These are phyloP conservation scores for Solanum bukasovii DNA, from an alignment of 257 asterid species.

Conservation along the genomic window DNA sequence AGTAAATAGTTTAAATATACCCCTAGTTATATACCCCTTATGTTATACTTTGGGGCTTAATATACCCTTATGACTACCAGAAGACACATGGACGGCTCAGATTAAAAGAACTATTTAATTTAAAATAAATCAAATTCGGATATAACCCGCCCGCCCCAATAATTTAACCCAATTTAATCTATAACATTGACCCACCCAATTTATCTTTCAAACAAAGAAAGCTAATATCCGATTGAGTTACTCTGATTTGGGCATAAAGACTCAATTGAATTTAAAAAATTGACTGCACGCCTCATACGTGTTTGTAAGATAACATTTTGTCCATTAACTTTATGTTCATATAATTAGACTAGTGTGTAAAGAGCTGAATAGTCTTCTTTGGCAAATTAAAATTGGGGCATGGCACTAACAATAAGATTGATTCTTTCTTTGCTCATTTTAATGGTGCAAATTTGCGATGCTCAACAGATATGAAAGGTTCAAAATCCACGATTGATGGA, in stretches of 20 bases:
- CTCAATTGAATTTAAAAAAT: background rate
- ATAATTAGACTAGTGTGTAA: background rate
- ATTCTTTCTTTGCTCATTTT: background rate
- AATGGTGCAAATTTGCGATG: background rate
- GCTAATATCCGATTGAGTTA: background rate
- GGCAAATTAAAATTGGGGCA: background rate
- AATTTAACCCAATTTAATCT: background rate
- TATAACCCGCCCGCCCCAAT: background rate
- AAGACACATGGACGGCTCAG: background rate
- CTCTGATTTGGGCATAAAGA: background rate
- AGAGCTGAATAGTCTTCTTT: background rate
- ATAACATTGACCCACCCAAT: background rate
- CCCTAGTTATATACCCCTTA: background rate
- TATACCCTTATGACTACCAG: background rate
- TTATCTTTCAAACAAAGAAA: background rate
- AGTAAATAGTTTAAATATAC: background rate
- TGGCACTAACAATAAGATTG: background rate
- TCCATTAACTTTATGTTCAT: background rate
- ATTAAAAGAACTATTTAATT: background rate
- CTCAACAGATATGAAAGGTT: background rate
- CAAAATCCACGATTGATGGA: background rate
- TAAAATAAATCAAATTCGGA: background rate
- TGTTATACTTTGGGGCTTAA: background rate
- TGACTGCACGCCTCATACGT: background rate
- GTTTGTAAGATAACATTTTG: background rate